These are phyloP conservation scores for Aphanomyces invadans DNA, from an alignment of 352 stramenopile genomes.

Conservation along the genomic window DNA sequence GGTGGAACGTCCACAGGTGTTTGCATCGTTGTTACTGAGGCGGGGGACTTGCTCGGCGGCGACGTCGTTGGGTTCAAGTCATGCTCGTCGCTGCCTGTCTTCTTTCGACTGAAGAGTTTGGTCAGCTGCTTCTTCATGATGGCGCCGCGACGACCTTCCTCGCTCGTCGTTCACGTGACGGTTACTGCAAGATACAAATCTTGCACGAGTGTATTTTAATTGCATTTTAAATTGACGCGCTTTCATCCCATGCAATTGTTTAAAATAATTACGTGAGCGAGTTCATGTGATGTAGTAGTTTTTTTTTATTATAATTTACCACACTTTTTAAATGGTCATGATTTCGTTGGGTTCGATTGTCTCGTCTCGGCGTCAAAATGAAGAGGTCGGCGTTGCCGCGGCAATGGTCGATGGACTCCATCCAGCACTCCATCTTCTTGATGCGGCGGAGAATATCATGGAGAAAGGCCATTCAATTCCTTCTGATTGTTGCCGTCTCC, in stretches of 20 bases:
- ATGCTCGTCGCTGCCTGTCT: neutral
- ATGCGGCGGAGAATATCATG: neutral
- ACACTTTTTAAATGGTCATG: neutral
- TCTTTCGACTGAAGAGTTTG: slow-evolving; percentile 10
- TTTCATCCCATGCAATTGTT: too few relatives aligned
- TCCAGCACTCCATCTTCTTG: slow-evolving; percentile 14
- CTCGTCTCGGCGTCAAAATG: neutral
- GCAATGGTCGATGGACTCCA: neutral
- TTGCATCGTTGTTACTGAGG: neutral
- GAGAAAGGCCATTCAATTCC: neutral
- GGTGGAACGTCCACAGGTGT: neutral
- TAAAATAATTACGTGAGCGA: too few relatives aligned
- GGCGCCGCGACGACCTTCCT: neutral
- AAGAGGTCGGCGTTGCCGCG: neutral
- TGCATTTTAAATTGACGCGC: neutral
- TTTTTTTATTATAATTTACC: slow-evolving; percentile 1
- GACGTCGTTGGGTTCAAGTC: neutral
- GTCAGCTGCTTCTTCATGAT: slow-evolving; percentile 15
- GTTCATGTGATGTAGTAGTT: neutral
- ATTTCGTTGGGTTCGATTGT: neutral
- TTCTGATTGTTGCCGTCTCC: neutral
- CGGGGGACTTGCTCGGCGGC: neutral
- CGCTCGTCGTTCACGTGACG: neutral
- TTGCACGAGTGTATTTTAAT: neutral
- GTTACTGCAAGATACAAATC: slow-evolving; percentile 6